Conservation (phyloP, 2,329 filamentous ascomycete genomes). For the Aspergillus intermedius region DNA sequence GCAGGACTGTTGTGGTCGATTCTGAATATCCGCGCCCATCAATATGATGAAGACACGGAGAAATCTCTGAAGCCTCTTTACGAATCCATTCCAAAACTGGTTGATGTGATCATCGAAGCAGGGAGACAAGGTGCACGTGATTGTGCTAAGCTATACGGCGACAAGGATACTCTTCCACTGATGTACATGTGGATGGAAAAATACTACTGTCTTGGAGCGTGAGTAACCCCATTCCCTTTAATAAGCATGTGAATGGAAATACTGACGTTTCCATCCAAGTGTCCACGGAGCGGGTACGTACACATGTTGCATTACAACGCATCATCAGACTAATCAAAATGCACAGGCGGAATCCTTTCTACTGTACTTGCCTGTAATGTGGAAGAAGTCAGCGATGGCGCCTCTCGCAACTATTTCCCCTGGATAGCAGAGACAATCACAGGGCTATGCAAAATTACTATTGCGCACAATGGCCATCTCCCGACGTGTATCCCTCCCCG, state of each 20-base stretch:
- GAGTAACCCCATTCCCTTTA: constrained; percentile 11
- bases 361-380: constrained; percentile 29
- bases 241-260: background rate
- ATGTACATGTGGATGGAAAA: constrained; percentile 37
- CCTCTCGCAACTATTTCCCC: constrained; percentile 18
- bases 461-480: constrained; percentile 31
- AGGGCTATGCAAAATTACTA: constrained; percentile 29
- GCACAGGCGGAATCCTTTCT: constrained; percentile 31
- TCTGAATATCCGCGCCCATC: constrained; percentile 27
- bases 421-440: constrained; percentile 33
- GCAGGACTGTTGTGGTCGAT: constrained; percentile 32
- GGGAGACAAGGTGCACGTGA: constrained; percentile 27
- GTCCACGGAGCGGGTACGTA: constrained; percentile 22
- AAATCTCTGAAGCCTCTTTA: constrained; percentile 19
- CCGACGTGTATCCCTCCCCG: constrained; percentile 30
- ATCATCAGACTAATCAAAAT: background rate
- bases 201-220: constrained; percentile 33
- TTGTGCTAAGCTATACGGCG: constrained; percentile 25
- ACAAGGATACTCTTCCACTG: constrained; percentile 27
- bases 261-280: constrained; percentile 11
- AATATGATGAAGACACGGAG: constrained; percentile 14
- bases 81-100: constrained; percentile 22
- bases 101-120: constrained; percentile 27
- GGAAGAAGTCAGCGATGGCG: constrained; percentile 22
- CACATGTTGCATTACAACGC: background rate